Percentiles rank a stretch among this genome's conserved stretches.
phyloP scores from a whole-genome alignment of 305 asterid species.

The Euphrasia arctica region DNA sequence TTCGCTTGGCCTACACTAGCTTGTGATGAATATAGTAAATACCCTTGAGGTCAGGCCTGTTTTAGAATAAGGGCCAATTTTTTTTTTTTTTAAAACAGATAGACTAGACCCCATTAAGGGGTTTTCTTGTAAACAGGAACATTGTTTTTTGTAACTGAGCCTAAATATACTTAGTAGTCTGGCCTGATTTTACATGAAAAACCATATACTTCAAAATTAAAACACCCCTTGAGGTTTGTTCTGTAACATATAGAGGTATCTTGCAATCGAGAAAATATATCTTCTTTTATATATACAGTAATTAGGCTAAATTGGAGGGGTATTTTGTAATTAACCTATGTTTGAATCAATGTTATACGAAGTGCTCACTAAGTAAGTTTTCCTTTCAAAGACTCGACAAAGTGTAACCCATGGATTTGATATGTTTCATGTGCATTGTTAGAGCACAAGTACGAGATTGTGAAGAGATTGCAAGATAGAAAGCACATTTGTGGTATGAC shows the following conservation, averaged over 20 bases:
- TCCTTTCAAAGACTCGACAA: neutral
- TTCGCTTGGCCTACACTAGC: neutral
- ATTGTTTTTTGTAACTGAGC: too few relatives aligned
- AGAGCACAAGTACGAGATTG: slow-evolving; percentile 95
- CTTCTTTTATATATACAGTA: neutral
- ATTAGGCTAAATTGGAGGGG: neutral
- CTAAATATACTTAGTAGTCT: too few relatives aligned
- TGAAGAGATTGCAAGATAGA: slow-evolving; percentile 76
- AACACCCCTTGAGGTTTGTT: too few relatives aligned
- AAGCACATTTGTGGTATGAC: slow-evolving; percentile 97
- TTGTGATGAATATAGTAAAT: neutral
- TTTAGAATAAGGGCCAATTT: too few relatives aligned
- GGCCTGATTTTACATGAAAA: too few relatives aligned
- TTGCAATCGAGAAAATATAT: neutral
- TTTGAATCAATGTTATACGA: neutral
- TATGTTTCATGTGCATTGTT: neutral
- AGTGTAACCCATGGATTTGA: neutral
- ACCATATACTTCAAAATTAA: too few relatives aligned
- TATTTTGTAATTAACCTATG: neutral
- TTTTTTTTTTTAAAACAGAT: too few relatives aligned
- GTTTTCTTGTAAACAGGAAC: neutral
- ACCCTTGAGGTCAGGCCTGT: too few relatives aligned
- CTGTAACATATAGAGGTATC: neutral
- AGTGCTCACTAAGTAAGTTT: neutral
- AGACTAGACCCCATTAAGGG: neutral